These are phyloP conservation scores for Piper betle DNA, from an alignment of 164 flowering plant species.

Conservation along the genomic window DNA sequence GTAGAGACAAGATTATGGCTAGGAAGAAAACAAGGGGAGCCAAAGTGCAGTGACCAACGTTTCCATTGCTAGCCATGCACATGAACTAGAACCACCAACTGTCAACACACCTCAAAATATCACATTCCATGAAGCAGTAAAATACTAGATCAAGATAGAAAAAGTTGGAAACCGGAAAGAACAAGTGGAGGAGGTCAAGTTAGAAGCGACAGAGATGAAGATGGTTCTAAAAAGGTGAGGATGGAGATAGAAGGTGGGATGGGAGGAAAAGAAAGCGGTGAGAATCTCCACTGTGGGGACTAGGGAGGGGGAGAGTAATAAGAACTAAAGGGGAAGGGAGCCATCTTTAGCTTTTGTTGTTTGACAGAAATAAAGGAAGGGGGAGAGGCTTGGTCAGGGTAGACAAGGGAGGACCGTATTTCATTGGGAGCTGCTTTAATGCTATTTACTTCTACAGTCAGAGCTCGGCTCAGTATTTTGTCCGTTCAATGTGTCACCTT, in stretches of 20 bases:
- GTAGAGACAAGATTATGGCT: constrained; percentile 3
- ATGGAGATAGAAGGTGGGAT: background rate
- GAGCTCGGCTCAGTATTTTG: background rate
- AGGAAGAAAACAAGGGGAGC: background rate
- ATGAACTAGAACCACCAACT: constrained; percentile 41
- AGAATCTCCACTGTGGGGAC: background rate
- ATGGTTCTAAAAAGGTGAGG: background rate
- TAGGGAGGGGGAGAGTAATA: background rate
- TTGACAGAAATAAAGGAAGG: background rate
- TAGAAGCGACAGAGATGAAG: background rate
- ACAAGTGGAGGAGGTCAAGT: background rate
- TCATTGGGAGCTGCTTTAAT: background rate
- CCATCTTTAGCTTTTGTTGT: background rate
- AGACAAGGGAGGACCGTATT: background rate
- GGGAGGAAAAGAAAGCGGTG: background rate
- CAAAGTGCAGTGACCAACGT: background rate
- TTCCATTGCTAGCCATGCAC: constrained; percentile 51
- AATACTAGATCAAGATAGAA: background rate
- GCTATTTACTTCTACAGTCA: background rate
- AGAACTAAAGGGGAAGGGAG: background rate
- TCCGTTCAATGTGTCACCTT: background rate
- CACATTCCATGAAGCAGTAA: constrained; percentile 46
- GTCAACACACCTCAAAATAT: constrained; percentile 38
- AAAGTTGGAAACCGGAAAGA: background rate
- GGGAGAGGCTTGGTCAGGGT: background rate